phyloP scores from a whole-genome alignment of 768 basidiomycete genomes.

The Russula vinacea region DNA sequence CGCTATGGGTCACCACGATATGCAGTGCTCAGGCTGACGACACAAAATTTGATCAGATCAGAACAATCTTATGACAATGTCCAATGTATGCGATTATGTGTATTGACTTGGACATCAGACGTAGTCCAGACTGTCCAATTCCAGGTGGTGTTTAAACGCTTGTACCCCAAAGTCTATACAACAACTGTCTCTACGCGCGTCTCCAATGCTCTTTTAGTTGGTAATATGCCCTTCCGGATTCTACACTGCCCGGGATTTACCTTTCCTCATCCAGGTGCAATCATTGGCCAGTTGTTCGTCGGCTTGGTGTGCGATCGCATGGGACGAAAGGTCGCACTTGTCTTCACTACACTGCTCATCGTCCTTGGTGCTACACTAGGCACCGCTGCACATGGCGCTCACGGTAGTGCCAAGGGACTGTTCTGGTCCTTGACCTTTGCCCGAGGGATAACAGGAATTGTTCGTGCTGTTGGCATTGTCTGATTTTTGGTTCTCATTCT shows the following conservation, averaged over 20 bases:
- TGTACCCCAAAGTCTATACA: constrained; percentile 65
- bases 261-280: constrained; percentile 45
- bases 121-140: constrained; percentile 10
- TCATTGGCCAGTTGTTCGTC: constrained; percentile 58
- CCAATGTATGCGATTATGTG: constrained; percentile 45
- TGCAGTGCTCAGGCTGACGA: constrained; percentile 3
- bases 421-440: constrained; percentile 76
- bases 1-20: not conserved
- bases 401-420: constrained; percentile 54
- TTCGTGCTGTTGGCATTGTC: constrained; percentile 36
- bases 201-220: constrained; percentile 67
- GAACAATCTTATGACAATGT: constrained; percentile 69
- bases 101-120: constrained; percentile 11
- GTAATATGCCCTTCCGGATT: constrained; percentile 37
- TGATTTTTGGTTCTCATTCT: constrained; percentile 5
- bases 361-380: constrained; percentile 65
- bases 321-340: constrained; percentile 74
- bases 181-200: constrained; percentile 61
- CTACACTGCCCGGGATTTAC: constrained; percentile 17
- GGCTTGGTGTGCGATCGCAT: constrained; percentile 70
- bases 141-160: constrained; percentile 60
- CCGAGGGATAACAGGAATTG: constrained; percentile 65
- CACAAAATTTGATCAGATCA: constrained; percentile 44
- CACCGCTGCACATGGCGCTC: constrained; percentile 62
- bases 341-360: constrained; percentile 64